These are phyloP conservation scores for Balansia obtecta DNA, from an alignment of 2,329 filamentous ascomycete species.

Conservation along the genomic window DNA sequence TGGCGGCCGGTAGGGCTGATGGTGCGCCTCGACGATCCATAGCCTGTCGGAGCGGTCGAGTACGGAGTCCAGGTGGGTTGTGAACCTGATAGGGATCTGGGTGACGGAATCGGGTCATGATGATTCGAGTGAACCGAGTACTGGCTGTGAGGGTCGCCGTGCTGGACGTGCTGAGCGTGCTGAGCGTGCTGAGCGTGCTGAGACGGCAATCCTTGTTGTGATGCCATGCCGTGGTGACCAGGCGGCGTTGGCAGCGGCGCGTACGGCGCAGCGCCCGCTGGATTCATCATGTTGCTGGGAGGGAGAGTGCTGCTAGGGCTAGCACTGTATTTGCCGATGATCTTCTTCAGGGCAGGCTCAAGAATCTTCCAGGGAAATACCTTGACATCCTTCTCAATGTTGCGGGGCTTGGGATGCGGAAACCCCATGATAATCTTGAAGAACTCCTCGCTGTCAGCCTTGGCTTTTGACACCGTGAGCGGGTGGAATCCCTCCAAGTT, in stretches of 20 bases:
- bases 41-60: constrained; percentile 19
- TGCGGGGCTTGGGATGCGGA: constrained; percentile 84
- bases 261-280: constrained; percentile 26
- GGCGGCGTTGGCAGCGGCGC: constrained; percentile 36
- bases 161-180: background rate
- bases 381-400: constrained; percentile 99
- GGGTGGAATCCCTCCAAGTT: constrained; percentile 93
- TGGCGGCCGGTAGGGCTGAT: constrained; percentile 26
- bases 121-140: constrained; percentile 31
- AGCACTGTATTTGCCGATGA: constrained; percentile 87
- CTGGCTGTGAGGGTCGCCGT: constrained; percentile 21
- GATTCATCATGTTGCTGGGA: constrained; percentile 28
- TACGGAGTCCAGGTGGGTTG: constrained; percentile 37
- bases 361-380: constrained; percentile 96
- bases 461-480: constrained; percentile 84
- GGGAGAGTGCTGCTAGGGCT: constrained; percentile 28
- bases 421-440: constrained; percentile 99
- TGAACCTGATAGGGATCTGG: constrained; percentile 36
- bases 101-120: constrained; percentile 38
- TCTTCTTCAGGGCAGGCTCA: constrained; percentile 82
- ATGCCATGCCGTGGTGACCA: constrained; percentile 19
- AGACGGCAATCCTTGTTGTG: constrained; percentile 17
- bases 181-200: constrained; percentile 12
- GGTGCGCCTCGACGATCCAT: constrained; percentile 26
- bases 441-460: constrained; percentile 86